phyloP scores from a whole-genome alignment of 139 green algal genomes.

The Chlamydomonas schloesseri region DNA sequence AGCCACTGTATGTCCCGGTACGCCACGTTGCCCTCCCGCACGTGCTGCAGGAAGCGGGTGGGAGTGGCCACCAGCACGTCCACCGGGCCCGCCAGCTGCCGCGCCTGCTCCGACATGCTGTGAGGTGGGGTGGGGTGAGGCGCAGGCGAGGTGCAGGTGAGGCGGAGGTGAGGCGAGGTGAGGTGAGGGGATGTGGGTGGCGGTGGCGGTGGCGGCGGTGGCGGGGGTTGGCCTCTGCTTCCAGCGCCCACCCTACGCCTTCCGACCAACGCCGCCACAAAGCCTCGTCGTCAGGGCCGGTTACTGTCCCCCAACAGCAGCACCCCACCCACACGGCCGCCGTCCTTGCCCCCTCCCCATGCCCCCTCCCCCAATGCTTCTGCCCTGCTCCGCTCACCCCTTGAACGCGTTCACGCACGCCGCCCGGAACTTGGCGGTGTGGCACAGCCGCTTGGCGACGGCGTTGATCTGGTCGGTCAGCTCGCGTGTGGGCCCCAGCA shows the following conservation, averaged over 20 bases:
- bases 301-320: too few relatives aligned
- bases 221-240: too few relatives aligned
- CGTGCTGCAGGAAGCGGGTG: slow-evolving; percentile 85
- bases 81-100: slow-evolving; percentile 71
- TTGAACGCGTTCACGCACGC: slow-evolving; percentile 27
- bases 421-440: slow-evolving; percentile 88
- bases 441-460: slow-evolving; percentile 89
- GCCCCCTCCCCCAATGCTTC: too few relatives aligned
- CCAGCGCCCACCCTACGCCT: too few relatives aligned
- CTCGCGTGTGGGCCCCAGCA: slow-evolving; percentile 92
- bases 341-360: too few relatives aligned
- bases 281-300: too few relatives aligned
- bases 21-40: slow-evolving; percentile 82
- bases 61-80: slow-evolving; percentile 94
- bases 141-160: too few relatives aligned
- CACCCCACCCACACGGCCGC: not conserved
- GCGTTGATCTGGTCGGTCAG: slow-evolving; percentile 89
- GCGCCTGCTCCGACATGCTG: slow-evolving; percentile 68
- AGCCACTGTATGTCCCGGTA: slow-evolving; percentile 83
- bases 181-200: not conserved
- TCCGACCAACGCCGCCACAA: too few relatives aligned
- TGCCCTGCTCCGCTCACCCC: not conserved
- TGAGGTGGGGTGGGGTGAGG: not conserved
- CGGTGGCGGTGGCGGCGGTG: too few relatives aligned
- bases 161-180: not conserved